A percentile compares a stretch with the other conserved stretches of the same genome.
phyloP scores from a whole-genome alignment of 2,329 filamentous ascomycete species.

The Calcarisporium arbuscula region DNA sequence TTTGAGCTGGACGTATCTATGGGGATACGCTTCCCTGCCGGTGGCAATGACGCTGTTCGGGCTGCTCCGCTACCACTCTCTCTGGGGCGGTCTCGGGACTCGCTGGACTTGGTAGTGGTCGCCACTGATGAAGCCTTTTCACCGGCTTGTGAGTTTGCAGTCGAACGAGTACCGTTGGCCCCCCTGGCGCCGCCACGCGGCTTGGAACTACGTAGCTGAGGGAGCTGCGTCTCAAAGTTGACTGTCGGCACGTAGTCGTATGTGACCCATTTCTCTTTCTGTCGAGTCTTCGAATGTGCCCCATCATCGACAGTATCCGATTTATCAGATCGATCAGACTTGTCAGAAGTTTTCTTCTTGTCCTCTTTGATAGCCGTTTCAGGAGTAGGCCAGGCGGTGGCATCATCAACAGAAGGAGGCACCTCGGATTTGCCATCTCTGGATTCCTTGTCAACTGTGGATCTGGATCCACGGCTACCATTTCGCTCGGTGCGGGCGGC shows the following conservation, averaged over 20 bases:
- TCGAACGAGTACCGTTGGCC: slow-evolving; percentile 31
- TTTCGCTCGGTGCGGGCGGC: slow-evolving; percentile 31
- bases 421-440: slow-evolving; percentile 25
- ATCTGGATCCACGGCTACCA: slow-evolving; percentile 41
- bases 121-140: slow-evolving; percentile 31
- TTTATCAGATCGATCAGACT: slow-evolving; percentile 53
- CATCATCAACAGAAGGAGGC: slow-evolving; percentile 65
- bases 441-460: slow-evolving; percentile 37
- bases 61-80: slow-evolving; percentile 27
- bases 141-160: slow-evolving; percentile 23
- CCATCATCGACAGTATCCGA: slow-evolving; percentile 52
- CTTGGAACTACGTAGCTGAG: slow-evolving; percentile 43
- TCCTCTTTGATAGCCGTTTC: slow-evolving; percentile 66
- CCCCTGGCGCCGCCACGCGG: slow-evolving; percentile 43
- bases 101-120: slow-evolving; percentile 23
- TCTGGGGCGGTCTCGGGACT: slow-evolving; percentile 27
- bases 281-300: slow-evolving; percentile 37
- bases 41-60: slow-evolving; percentile 28
- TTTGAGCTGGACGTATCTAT: slow-evolving; percentile 33
- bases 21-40: slow-evolving; percentile 37
- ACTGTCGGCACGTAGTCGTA: slow-evolving; percentile 79
- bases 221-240: slow-evolving; percentile 78
- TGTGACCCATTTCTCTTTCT: slow-evolving; percentile 82
- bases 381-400: slow-evolving; percentile 83
- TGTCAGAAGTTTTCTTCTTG: slow-evolving; percentile 66